Base-by-base conservation (phyloP, 352 stramenopile genomes). In the Phytopythium ostracodes region DNA sequence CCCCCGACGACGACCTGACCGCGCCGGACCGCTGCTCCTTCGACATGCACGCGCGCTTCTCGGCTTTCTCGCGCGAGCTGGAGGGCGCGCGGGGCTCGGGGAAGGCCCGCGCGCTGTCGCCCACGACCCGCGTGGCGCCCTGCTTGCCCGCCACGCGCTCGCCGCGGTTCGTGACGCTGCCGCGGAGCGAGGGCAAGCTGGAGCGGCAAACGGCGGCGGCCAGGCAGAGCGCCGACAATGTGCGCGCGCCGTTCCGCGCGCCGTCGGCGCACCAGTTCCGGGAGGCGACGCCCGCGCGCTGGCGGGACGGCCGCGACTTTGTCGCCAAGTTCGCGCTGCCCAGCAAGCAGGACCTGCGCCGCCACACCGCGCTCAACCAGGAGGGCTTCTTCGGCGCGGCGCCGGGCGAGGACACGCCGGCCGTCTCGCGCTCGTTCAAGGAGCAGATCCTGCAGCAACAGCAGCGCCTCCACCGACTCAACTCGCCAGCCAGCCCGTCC, bases 311-410 rank as follows among this genome's bases (percentile, higher is more conserved):
- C 17, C 66, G 66, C 4, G 81, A 93, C 57, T 93, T 93, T 62
- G 69, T 73, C 46, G 66, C 81, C 62, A 93, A 91, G 56, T 93
- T 93, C 57, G 59, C 54, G 11, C 29, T 91, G 12, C 70, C 78
- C 20, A 87, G 65, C 62, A 87, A 76, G 49, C 84, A 93, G 54
- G 84, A 93, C 47, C 31, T 88, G 33, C 78, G 79, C 17, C 70
- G 79, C 29, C 65, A 71, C 25, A 73, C 73, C 12, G 81, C 84
- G 14, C 61, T 73, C n/a, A 73, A 86, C 61, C 81, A 91, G 65
- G 70, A 88, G 59, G 75, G 79, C 2, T 88, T 86, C 61, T 81
- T 81, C 40, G 75, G 75, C 0, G 57, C 68, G 15, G 73, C 71
- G 6, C 64, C 64, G 3, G 71, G 71, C 20, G 71, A 84, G 60